These are phyloP conservation scores for Ceratobasidium sp. DNA, from an alignment of 1,284 basidiomycete genomes.

Conservation along the genomic window DNA sequence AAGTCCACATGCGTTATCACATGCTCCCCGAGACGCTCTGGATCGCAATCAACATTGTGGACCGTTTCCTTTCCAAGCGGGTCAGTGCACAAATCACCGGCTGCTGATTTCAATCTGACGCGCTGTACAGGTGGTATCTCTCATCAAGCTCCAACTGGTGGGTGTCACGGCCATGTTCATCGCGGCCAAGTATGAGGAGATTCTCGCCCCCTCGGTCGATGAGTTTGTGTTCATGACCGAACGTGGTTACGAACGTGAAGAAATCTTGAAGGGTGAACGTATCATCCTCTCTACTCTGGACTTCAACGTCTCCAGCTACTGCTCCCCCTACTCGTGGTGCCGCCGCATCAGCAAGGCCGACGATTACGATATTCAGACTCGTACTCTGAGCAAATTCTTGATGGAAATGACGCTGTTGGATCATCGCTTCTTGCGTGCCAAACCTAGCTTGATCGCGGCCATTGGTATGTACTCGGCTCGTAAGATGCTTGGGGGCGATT, in stretches of 20 bases:
- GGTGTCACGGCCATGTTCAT: conserved; percentile 76
- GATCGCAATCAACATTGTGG: conserved; percentile 75
- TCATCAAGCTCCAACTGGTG: conserved; percentile 74
- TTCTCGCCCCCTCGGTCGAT: conserved; percentile 88
- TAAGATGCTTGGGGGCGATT: conserved; percentile 90
- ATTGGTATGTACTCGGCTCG: conserved; percentile 97
- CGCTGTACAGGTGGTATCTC: conserved; percentile 66
- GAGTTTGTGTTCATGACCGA: conserved; percentile 99
- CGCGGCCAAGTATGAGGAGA: conserved; percentile 73
- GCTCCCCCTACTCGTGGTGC: conserved; percentile 99
- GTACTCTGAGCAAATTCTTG: conserved; percentile 97
- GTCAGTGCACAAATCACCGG: conserved; percentile 60
- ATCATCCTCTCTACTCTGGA: conserved; percentile 90
- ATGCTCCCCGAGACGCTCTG: conserved; percentile 76
- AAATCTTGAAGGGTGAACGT: conserved; percentile 97
- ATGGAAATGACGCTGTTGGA: conserved; percentile 97
- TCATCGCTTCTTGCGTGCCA: conserved; percentile 91
- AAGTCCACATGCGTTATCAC: conserved; percentile 75
- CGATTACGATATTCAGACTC: conserved; percentile 97
- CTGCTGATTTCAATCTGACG: conserved; percentile 59
- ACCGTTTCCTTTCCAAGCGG: conserved; percentile 72
- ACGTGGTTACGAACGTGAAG: conserved; percentile 91
- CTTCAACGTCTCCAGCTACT: conserved; percentile 96
- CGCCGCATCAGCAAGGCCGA: conserved; percentile 98
- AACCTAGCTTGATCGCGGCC: conserved; percentile 95